Evolutionary conservation across 1,139 yeast species (phyloP).

Genomic region (Suhomyces coccinellae): DNA sequence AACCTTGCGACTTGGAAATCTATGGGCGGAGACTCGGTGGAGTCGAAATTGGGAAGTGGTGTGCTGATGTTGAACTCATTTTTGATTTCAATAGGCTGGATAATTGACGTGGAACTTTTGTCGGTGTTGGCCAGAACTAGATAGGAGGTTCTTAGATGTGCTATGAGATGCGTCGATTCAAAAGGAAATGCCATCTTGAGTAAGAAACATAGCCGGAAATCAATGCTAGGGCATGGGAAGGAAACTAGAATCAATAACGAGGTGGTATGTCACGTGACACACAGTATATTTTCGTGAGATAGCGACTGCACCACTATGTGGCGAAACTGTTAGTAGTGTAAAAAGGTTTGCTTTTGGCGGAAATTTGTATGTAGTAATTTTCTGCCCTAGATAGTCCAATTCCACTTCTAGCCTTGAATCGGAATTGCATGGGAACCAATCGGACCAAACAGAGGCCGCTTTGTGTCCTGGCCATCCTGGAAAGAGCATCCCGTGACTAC

Average conservation of each 20-base stretch:
- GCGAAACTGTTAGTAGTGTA: too few relatives aligned
- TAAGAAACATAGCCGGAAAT: background rate
- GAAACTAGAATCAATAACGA: too few relatives aligned
- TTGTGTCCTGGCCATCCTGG: too few relatives aligned
- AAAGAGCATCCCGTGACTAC: too few relatives aligned
- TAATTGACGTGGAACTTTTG: conserved; percentile 25
- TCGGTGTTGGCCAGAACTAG: conserved; percentile 29
- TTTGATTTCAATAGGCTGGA: conserved; percentile 20
- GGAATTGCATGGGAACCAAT: too few relatives aligned
- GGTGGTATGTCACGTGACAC: background rate
- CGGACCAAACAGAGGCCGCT: too few relatives aligned
- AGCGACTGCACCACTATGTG: too few relatives aligned
- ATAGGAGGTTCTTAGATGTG: conserved; percentile 35
- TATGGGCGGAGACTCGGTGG: conserved; percentile 39
- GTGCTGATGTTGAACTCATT: background rate
- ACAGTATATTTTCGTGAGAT: background rate
- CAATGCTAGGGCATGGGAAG: background rate
- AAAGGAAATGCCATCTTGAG: conserved; percentile 38
- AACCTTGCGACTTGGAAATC: conserved; percentile 30
- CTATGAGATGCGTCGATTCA: conserved; percentile 31
- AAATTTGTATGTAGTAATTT: too few relatives aligned
- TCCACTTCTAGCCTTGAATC: too few relatives aligned
- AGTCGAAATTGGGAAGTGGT: conserved; percentile 2
- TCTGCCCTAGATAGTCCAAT: too few relatives aligned
- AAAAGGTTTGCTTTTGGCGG: too few relatives aligned